Conservation (phyloP, 768 basidiomycete species). For the Rhodotorula kratochvilovae region DNA sequence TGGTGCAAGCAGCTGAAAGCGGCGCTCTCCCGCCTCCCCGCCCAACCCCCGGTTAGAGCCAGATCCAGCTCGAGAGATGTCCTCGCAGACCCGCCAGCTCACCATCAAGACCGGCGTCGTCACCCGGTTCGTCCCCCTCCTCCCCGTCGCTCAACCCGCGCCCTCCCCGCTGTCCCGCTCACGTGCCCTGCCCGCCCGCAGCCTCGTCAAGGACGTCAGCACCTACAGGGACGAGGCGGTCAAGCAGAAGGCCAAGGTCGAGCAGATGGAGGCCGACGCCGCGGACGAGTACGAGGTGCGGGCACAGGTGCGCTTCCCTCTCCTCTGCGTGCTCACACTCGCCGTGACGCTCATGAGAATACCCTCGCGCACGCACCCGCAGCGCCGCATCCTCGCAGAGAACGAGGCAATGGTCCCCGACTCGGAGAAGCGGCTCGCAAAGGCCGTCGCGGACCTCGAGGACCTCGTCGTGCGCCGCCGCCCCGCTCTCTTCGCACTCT, state of each 20-base stretch:
- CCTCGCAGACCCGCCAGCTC: constrained; percentile 55
- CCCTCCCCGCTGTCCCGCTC: background rate
- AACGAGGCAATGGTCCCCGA: constrained; percentile 75
- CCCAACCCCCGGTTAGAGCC: background rate
- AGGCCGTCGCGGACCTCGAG: constrained; percentile 61
- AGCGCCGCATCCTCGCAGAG: constrained; percentile 70
- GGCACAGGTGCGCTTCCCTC: constrained; percentile 19
- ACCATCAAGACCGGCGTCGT: constrained; percentile 69
- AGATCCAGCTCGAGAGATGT: background rate
- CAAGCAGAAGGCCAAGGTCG: constrained; percentile 58
- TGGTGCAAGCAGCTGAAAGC: background rate
- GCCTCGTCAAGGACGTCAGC: constrained; percentile 64
- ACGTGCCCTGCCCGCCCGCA: constrained; percentile 40
- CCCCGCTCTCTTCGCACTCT: constrained; percentile 22
- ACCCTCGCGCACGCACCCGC: background rate
- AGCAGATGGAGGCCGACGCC: constrained; percentile 59
- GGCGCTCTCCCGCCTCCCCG: background rate
- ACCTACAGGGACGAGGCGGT: constrained; percentile 65
- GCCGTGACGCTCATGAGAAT: background rate
- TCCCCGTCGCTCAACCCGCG: background rate
- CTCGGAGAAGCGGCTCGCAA: constrained; percentile 59
- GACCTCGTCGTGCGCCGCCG: constrained; percentile 61
- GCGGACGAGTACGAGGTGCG: constrained; percentile 47
- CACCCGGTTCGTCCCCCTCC: constrained; percentile 55
- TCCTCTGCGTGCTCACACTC: background rate